phyloP scores from a whole-genome alignment of 2,329 filamentous ascomycete species.

The Helotiales sp. region DNA sequence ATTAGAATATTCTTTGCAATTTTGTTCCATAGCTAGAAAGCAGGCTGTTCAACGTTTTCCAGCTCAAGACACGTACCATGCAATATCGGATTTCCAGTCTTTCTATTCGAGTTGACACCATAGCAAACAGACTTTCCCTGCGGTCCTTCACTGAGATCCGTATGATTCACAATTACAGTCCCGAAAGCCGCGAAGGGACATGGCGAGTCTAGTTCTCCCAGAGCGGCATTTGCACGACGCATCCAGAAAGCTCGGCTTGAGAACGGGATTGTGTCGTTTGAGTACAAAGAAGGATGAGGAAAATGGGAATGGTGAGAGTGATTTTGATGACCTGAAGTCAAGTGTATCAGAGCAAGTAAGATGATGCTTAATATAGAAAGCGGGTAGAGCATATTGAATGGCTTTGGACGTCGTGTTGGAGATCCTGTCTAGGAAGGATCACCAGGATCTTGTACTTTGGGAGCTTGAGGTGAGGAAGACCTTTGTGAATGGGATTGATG shows the following conservation, averaged over 20 bases:
- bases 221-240: constrained; percentile 53
- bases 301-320: not conserved
- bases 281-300: not conserved
- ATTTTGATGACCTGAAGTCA: constrained; percentile 28
- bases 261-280: constrained; percentile 42
- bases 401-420: too few relatives aligned
- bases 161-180: constrained; percentile 61
- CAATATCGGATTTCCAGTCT: constrained; percentile 56
- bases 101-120: constrained; percentile 52
- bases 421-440: too few relatives aligned
- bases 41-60: not conserved
- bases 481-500: not conserved
- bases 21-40: not conserved
- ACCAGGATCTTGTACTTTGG: not conserved
- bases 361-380: constrained; percentile 33
- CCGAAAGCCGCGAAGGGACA: constrained; percentile 61
- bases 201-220: constrained; percentile 49
- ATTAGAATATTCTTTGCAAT: not conserved
- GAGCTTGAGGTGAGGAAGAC: not conserved
- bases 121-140: constrained; percentile 55
- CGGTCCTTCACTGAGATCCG: constrained; percentile 41
- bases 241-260: constrained; percentile 56
- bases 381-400: constrained; percentile 33
- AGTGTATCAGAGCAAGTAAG: constrained; percentile 32
- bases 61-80: constrained; percentile 48